A percentile compares a stretch with the other conserved stretches of the same genome.
These are phyloP conservation scores for Gossypium lobatum DNA, from an alignment of 441 rosid genomes.

Conservation along the genomic window DNA sequence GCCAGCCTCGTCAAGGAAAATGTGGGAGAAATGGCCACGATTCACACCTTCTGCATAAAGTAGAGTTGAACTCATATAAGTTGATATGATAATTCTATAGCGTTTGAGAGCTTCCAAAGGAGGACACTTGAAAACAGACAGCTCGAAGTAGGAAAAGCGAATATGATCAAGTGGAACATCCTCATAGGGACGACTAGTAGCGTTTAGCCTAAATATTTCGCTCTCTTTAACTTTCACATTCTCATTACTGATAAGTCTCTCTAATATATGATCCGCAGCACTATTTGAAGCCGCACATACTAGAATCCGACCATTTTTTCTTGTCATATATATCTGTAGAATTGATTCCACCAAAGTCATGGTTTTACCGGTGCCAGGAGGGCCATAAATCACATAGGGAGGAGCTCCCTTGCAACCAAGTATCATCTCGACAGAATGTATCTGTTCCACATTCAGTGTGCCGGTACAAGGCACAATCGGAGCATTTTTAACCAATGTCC, in stretches of 20 bases:
- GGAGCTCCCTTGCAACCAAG: slow-evolving; percentile 54
- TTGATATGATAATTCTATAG: slow-evolving; percentile 47
- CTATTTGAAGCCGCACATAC: slow-evolving; percentile 64
- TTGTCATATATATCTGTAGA: slow-evolving; percentile 33
- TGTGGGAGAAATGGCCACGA: slow-evolving; percentile 53
- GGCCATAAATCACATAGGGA: slow-evolving; percentile 59
- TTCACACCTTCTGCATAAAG: slow-evolving; percentile 40
- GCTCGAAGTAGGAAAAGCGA: slow-evolving; percentile 41
- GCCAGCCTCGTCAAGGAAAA: slow-evolving; percentile 70
- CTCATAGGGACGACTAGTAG: slow-evolving; percentile 45
- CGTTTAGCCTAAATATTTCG: slow-evolving; percentile 56
- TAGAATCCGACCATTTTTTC: slow-evolving; percentile 34
- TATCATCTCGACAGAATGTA: slow-evolving; percentile 39
- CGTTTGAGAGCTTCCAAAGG: slow-evolving; percentile 31
- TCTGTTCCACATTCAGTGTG: slow-evolving; percentile 51
- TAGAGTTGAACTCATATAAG: slow-evolving; percentile 51
- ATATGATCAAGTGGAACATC: slow-evolving; percentile 36
- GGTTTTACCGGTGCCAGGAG: slow-evolving; percentile 69
- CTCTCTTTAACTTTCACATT: slow-evolving; percentile 29
- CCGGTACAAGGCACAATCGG: slow-evolving; percentile 29
- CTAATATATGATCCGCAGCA: slow-evolving; percentile 58
- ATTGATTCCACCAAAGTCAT: slow-evolving; percentile 54
- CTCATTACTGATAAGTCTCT: slow-evolving; percentile 34
- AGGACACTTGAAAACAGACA: slow-evolving; percentile 42
- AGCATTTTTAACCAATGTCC: slow-evolving; percentile 18